Conservation (phyloP, 257 asterid genomes). For the Misopates orontium region DNA sequence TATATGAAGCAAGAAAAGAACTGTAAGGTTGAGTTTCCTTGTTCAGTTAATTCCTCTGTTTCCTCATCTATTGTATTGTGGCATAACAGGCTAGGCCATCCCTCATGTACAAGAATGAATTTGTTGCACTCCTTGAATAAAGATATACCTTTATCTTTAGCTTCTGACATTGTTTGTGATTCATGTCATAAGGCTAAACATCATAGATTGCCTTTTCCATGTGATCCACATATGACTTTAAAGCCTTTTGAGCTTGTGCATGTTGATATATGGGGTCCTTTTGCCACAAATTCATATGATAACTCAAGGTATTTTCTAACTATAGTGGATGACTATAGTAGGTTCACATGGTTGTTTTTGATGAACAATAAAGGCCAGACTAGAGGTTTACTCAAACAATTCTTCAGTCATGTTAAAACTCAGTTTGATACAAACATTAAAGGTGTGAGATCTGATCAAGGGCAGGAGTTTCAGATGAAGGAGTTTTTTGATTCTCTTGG, state of each 20-base stretch:
- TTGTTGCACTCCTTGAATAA: not conserved
- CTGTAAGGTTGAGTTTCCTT: too few species aligned
- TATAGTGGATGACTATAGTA: constrained; percentile 5
- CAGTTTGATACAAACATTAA: not conserved
- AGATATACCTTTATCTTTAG: too few species aligned
- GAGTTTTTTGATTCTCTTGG: not conserved
- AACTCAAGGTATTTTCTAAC: constrained; percentile 5
- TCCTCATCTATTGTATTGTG: not conserved
- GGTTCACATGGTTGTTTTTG: not conserved
- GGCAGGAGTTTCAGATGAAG: not conserved
- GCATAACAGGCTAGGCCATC: not conserved
- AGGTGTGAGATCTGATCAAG: not conserved
- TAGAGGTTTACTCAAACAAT: not conserved
- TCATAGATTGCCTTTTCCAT: not conserved
- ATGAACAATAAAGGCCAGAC: not conserved
- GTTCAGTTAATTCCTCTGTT: too few species aligned
- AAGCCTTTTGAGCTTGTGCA: not conserved
- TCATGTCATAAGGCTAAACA: not conserved
- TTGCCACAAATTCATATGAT: not conserved
- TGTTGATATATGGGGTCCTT: constrained; percentile 2
- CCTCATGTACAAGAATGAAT: not conserved
- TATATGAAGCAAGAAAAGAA: too few species aligned
- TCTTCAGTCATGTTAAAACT: not conserved
- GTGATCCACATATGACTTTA: not conserved
- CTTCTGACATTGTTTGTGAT: not conserved